Conservation (phyloP, 441 rosid species). For the Aquilaria agallochum region DNA sequence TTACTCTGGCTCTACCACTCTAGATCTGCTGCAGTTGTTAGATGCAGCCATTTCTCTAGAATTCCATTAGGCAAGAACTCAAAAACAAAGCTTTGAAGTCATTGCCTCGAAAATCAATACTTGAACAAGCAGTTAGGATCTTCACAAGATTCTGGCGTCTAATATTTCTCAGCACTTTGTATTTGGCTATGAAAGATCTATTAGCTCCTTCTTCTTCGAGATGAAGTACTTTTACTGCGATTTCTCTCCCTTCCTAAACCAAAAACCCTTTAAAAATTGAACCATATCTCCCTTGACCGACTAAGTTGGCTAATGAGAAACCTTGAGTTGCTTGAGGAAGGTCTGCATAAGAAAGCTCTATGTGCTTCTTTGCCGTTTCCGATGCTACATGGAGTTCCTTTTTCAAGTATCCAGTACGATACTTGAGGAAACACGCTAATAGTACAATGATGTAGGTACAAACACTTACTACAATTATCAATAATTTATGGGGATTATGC, state of each 20-base stretch:
- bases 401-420: too few species aligned
- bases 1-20: not conserved
- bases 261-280: too few species aligned
- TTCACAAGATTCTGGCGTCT: conserved; percentile 21
- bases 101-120: conserved; percentile 22
- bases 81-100: conserved; percentile 30
- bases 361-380: not conserved
- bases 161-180: too few species aligned
- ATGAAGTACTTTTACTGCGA: too few species aligned
- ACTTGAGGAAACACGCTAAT: not conserved
- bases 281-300: conserved; percentile 13
- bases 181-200: too few species aligned
- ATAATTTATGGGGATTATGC: not conserved
- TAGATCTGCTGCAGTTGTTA: not conserved
- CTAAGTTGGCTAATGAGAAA: conserved; percentile 2
- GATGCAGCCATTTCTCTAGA: conserved; percentile 28
- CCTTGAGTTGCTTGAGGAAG: conserved; percentile 10
- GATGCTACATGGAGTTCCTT: too few species aligned
- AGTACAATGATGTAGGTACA: not conserved
- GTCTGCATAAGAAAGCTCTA: not conserved
- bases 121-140: conserved; percentile 18
- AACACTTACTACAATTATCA: not conserved
- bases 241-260: too few species aligned
- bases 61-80: conserved; percentile 29
- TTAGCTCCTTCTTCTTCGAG: too few species aligned